Evolutionary conservation across 2,329 filamentous ascomycete genomes (phyloP).

Genomic region (Apiospora malaysiana): DNA sequence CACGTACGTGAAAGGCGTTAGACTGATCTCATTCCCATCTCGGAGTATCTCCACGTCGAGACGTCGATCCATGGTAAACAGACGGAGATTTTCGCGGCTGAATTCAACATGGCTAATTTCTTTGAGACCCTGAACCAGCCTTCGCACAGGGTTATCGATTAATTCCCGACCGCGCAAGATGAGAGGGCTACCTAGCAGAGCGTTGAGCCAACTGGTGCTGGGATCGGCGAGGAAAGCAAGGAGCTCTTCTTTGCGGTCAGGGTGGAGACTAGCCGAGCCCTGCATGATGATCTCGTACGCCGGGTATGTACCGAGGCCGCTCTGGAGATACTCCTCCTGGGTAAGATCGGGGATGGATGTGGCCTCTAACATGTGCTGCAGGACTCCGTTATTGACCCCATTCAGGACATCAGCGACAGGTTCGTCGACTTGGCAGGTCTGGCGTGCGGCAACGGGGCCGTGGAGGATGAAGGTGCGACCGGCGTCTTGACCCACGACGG

Average conservation of each 20-base stretch:
- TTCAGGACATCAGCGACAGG: constrained; percentile 37
- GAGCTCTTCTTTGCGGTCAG: constrained; percentile 47
- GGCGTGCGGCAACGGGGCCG: constrained; percentile 41
- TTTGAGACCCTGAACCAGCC: constrained; percentile 20
- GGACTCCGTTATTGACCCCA: constrained; percentile 29
- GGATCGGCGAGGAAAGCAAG: neutral
- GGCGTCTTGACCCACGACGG: constrained; percentile 42
- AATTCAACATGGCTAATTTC: constrained; percentile 27
- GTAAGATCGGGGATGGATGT: constrained; percentile 50
- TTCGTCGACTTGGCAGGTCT: constrained; percentile 33
- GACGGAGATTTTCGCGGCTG: constrained; percentile 25
- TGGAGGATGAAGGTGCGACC: constrained; percentile 43
- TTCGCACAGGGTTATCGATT: constrained; percentile 24
- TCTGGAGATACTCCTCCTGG: constrained; percentile 71
- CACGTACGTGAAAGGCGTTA: constrained; percentile 89
- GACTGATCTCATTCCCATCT: constrained; percentile 73
- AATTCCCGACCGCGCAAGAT: constrained; percentile 24
- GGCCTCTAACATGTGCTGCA: constrained; percentile 25
- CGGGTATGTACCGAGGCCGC: neutral
- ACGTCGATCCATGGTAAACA: constrained; percentile 45
- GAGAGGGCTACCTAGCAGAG: constrained; percentile 20
- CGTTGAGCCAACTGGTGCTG: constrained; percentile 22
- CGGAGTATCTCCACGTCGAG: constrained; percentile 79
- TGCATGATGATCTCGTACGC: neutral
- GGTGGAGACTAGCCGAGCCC: neutral